These are phyloP conservation scores for Pythium biforme DNA, from an alignment of 352 stramenopile species.

Conservation along the genomic window DNA sequence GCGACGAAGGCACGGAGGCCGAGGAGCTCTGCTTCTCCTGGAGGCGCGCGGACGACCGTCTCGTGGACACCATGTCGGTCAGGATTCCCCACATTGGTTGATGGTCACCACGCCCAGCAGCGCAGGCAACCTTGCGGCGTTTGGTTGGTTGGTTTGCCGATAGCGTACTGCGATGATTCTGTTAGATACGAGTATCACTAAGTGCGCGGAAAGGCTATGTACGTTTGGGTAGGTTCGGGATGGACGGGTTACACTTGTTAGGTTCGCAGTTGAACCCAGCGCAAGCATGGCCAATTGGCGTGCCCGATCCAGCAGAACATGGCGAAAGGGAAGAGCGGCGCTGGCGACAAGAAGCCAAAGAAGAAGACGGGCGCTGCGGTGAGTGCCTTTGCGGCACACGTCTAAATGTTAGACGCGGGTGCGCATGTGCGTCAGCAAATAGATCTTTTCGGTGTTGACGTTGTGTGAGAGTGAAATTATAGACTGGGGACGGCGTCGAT, in stretches of 20 bases:
- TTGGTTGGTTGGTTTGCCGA: conserved; percentile 18
- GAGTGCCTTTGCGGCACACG: not conserved
- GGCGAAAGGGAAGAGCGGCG: conserved; percentile 21
- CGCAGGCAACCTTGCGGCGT: not conserved
- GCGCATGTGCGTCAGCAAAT: too few relatives aligned
- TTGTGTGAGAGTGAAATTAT: not conserved
- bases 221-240: conserved; percentile 16
- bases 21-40: conserved; percentile 40
- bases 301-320: conserved; percentile 7
- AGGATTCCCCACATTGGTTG: conserved; percentile 31
- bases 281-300: not conserved
- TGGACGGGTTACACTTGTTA: conserved; percentile 4
- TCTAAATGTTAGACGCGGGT: too few relatives aligned
- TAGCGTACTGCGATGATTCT: conserved; percentile 5
- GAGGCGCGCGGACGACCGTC: conserved; percentile 55
- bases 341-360: conserved; percentile 24
- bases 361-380: conserved; percentile 18
- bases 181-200: conserved; percentile 18
- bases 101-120: conserved; percentile 8
- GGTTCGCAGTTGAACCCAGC: conserved; percentile 10
- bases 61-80: conserved; percentile 62
- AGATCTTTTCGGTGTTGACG: too few relatives aligned
- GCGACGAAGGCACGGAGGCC: conserved; percentile 18
- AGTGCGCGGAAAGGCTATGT: conserved; percentile 4
- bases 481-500: conserved; percentile 13